A percentile compares a stretch with the other conserved stretches of the same genome.
Evolutionary conservation across 257 asterid species (phyloP).

Genomic region (Salvia miltiorrhiza): DNA sequence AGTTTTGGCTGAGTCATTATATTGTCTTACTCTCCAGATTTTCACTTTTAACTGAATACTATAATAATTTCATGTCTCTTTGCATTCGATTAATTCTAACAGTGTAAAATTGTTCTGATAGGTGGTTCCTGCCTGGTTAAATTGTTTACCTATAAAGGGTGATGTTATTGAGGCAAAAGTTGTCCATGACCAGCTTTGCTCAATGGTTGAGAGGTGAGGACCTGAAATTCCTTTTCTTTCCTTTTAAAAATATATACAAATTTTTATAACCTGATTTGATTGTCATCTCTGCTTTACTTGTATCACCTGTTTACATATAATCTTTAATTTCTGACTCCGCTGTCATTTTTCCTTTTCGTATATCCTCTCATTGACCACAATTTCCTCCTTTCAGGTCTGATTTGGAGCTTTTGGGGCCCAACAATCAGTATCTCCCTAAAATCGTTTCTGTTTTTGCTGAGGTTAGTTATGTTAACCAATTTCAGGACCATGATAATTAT

Average conservation of each 20-base stretch:
- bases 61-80: not conserved
- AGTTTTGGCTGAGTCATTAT: not conserved
- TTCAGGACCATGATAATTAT: not conserved
- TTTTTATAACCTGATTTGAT: not conserved
- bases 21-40: not conserved
- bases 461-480: conserved; percentile 45
- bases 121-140: conserved; percentile 96
- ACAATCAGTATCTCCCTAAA: conserved; percentile 88
- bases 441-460: conserved; percentile 92
- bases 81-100: conserved; percentile 1
- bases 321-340: not conserved
- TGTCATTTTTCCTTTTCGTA: not conserved
- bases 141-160: conserved; percentile 88
- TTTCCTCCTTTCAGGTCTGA: conserved; percentile 64
- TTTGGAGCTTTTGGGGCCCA: conserved; percentile 76
- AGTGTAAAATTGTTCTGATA: conserved; percentile 27
- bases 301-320: not conserved
- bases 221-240: not conserved
- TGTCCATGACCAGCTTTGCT: conserved; percentile 93
- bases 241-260: not conserved
- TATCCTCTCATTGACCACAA: not conserved
- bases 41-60: not conserved
- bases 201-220: conserved; percentile 86
- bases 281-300: conserved; percentile 8
- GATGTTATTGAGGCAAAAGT: conserved; percentile 90